Evolutionary conservation across 192 early-diverging fungal species (phyloP), one percentile per base, ranked within the genome.

Genomic region (Diversispora eburnea): DNA sequence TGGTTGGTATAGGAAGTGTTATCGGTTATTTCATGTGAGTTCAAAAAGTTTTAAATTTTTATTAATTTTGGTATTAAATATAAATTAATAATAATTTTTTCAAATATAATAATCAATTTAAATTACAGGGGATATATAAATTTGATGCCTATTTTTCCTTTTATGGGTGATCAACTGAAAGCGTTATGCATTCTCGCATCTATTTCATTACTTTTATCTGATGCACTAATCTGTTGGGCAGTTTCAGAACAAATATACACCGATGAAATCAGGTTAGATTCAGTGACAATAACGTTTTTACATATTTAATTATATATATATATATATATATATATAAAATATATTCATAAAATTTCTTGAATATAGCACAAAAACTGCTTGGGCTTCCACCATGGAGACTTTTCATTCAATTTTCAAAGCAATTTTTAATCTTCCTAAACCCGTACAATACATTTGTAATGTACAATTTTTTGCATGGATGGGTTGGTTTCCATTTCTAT

Each of bases 401-500:
- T 70, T 78, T 46, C 66, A 41, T 17, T 73, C 74, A 3, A 82
- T 88, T 10, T 59, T 78, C 43, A 54, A 68, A 4, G 72, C 87
- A 8, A 75, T 94, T 54, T 79, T 87, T 56, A 73, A 81, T 55
- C 78, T 98, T 73, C 95, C 97, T 0, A 72, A 43, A 5, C 82
- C 89, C 4, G 84, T 96, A 59, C 90, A 90, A 72, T 77, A 83
- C 22, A 82, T 98, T 5, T 97, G 93, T 77, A 90, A 91, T 63
- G 90, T 95, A n/a, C 96, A 98, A 77, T 91, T 99, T 61, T 95
- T 95, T 86, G 86, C 93, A 9, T 99, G 95, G 95, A 90, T 97
- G 75, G 95, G 93, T 13, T 95, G 95, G 93, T 99, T 99, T 75
- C 95, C 96, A 15, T 96, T 98, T 75, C 82, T 99, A 9, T 81